A percentile compares a stretch with the other conserved stretches of the same genome.
phyloP scores from a whole-genome alignment of 768 basidiomycete genomes.

The Russula foetens region DNA sequence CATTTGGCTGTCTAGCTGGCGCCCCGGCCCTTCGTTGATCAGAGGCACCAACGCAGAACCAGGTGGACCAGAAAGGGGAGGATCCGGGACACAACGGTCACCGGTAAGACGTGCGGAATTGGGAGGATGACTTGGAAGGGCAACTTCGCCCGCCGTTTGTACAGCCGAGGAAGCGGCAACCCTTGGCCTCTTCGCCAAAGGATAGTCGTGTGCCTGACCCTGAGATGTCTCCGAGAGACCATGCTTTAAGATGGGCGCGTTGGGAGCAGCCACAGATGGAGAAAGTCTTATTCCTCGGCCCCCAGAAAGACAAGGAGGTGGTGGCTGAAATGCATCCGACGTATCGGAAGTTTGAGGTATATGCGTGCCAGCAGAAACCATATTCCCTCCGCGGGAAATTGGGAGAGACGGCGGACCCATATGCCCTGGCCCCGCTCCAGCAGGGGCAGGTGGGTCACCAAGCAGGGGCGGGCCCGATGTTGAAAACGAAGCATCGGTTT shows the following conservation, averaged over 20 bases:
- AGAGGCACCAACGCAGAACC: not conserved
- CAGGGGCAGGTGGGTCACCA: not conserved
- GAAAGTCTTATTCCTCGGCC: not conserved
- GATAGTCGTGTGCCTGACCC: not conserved
- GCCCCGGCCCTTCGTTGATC: not conserved
- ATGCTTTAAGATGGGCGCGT: not conserved
- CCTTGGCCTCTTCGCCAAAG: not conserved
- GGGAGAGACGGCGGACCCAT: not conserved
- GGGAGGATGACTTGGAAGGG: not conserved
- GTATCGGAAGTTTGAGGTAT: not conserved
- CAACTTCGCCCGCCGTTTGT: not conserved
- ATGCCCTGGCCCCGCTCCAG: not conserved
- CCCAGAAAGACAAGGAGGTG: too few species aligned
- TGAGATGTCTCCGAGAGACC: not conserved
- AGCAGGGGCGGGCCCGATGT: not conserved
- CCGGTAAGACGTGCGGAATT: not conserved
- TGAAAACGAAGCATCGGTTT: not conserved
- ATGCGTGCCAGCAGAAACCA: slow-evolving; percentile 2
- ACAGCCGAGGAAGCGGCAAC: not conserved
- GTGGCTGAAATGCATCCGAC: not conserved
- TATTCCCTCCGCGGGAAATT: not conserved
- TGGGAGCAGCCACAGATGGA: not conserved
- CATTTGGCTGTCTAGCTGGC: not conserved
- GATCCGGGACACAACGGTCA: not conserved
- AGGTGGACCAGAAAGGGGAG: not conserved